A percentile compares a stretch with the other conserved stretches of the same genome.
phyloP scores from a whole-genome alignment of 2,329 filamentous ascomycete genomes.

The Aspergillus ruber region DNA sequence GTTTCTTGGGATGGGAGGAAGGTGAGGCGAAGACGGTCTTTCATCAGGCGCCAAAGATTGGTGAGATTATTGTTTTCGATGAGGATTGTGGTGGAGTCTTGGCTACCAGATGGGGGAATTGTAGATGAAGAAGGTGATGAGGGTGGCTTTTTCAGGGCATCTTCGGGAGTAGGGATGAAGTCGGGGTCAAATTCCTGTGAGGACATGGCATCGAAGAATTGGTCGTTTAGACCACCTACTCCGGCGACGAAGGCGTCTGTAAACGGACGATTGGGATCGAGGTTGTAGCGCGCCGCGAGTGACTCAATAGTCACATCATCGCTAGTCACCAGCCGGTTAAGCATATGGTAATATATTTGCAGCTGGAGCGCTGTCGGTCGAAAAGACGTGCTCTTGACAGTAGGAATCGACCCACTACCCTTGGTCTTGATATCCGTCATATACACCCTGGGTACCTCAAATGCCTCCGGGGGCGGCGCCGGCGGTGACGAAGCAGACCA shows the following conservation, averaged over 20 bases:
- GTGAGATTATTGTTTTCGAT: constrained; percentile 54
- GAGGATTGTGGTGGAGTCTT: constrained; percentile 47
- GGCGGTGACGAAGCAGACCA: constrained; percentile 7
- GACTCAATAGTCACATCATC: constrained; percentile 62
- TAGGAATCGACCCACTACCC: constrained; percentile 54
- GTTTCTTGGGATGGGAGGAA: constrained; percentile 26
- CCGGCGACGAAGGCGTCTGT: constrained; percentile 74
- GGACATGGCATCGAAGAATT: constrained; percentile 50
- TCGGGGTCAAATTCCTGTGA: constrained; percentile 25
- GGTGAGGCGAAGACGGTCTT: constrained; percentile 52
- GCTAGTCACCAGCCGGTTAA: constrained; percentile 64
- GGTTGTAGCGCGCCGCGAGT: constrained; percentile 64
- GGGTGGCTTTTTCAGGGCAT: constrained; percentile 7
- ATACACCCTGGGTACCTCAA: constrained; percentile 50
- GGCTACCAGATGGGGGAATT: constrained; percentile 20
- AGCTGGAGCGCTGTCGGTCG: constrained; percentile 79
- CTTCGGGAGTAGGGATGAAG: constrained; percentile 18
- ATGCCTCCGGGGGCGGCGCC: constrained; percentile 14
- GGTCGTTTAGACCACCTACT: constrained; percentile 62
- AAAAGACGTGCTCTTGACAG: constrained; percentile 52
- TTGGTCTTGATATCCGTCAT: constrained; percentile 87
- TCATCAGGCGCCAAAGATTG: constrained; percentile 58
- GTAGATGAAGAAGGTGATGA: constrained; percentile 11
- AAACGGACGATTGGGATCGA: constrained; percentile 61
- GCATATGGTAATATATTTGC: constrained; percentile 79